Evolutionary conservation across 2,329 filamentous ascomycete genomes (phyloP).

Genomic region (Thielaviopsis populi): DNA sequence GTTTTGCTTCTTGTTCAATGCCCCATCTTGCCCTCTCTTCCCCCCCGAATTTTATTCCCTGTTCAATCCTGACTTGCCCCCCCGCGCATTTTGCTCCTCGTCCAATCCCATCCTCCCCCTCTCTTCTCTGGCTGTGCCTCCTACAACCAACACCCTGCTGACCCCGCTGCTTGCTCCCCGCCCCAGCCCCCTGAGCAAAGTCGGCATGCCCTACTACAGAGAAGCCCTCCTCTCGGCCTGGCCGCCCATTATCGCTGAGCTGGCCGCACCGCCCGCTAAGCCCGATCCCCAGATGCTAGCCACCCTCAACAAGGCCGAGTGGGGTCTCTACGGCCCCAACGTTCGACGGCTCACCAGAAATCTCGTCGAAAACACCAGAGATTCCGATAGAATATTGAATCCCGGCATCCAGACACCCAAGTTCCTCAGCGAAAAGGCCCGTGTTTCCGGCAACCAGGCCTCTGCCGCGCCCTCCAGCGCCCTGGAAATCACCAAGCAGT

Average conservation of each 20-base stretch:
- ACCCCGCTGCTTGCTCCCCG: too few species aligned
- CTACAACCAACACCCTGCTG: conserved; percentile 16
- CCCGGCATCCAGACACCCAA: conserved; percentile 61
- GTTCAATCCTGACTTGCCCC: too few species aligned
- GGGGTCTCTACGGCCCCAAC: conserved; percentile 66
- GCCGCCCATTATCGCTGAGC: conserved; percentile 73
- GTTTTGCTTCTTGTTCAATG: conserved; percentile 21
- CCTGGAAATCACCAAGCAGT: conserved; percentile 21
- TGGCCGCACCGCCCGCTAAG: conserved; percentile 66
- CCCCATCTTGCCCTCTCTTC: too few species aligned
- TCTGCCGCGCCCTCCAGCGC: conserved; percentile 27
- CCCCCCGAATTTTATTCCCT: too few species aligned
- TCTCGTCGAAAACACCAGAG: conserved; percentile 65
- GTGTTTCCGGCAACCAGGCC: conserved; percentile 41
- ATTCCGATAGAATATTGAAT: conserved; percentile 42
- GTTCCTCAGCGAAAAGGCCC: conserved; percentile 85
- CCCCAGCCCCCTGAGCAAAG: conserved; percentile 56
- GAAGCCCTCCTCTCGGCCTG: conserved; percentile 78
- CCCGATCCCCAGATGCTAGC: conserved; percentile 57
- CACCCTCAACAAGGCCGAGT: conserved; percentile 54
- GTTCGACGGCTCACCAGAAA: conserved; percentile 60
- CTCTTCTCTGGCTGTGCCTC: neutral
- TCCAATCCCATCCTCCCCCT: neutral
- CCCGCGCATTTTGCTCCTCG: conserved; percentile 16
- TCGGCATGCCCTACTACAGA: conserved; percentile 89